Conservation (phyloP, 1,284 basidiomycete genomes). For the Ceratobasidium sp. region DNA sequence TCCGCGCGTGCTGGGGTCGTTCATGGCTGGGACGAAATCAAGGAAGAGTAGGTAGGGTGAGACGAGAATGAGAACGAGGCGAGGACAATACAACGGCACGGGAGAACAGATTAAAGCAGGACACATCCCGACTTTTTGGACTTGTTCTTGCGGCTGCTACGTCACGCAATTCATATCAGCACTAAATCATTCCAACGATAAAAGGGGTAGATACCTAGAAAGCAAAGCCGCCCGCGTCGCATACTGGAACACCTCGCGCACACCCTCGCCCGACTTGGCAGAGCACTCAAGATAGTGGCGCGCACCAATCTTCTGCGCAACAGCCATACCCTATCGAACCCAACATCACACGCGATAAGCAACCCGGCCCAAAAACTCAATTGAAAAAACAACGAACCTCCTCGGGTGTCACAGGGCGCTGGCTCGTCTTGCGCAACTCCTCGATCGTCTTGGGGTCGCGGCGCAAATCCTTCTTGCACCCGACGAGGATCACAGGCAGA, state of each 20-base stretch:
- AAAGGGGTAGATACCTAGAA: conserved; percentile 51
- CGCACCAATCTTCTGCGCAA: conserved; percentile 89
- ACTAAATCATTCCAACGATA: not conserved
- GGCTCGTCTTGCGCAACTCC: conserved; percentile 82
- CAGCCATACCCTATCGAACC: conserved; percentile 75
- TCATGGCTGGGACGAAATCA: too few relatives aligned
- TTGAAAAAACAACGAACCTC: conserved; percentile 61
- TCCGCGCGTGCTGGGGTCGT: too few relatives aligned
- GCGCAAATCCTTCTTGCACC: conserved; percentile 91
- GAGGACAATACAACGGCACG: too few relatives aligned
- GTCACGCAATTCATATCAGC: not conserved
- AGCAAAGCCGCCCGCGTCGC: conserved; percentile 85
- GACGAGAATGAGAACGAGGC: too few relatives aligned
- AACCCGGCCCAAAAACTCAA: not conserved
- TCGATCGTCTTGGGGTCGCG: conserved; percentile 81
- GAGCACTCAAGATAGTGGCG: conserved; percentile 92
- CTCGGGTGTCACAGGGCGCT: conserved; percentile 80
- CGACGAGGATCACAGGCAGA: conserved; percentile 89
- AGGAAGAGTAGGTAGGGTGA: too few relatives aligned
- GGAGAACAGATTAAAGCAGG: not conserved
- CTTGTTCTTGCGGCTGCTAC: not conserved
- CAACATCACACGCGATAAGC: not conserved
- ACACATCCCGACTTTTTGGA: conserved; percentile 3
- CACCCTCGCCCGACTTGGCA: conserved; percentile 88
- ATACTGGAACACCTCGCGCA: conserved; percentile 91